Evolutionary conservation across 208 protist genomes (phyloP).

Genomic region (Borovskyia barvae): DNA sequence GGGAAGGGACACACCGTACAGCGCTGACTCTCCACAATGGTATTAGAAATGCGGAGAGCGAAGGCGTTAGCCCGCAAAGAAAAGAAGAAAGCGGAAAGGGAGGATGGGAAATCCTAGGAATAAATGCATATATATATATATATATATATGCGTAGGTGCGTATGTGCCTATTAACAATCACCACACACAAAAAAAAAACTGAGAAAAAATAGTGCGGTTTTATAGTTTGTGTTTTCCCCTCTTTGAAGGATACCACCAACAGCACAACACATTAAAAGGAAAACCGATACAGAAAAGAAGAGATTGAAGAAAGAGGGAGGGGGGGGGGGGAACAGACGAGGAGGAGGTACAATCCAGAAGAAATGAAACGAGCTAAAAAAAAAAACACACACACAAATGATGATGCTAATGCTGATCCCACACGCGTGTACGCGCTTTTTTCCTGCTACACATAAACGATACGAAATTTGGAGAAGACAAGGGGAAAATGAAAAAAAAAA

Average conservation of each 20-base stretch:
- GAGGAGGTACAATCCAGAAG: background rate
- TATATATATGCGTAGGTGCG: too few relatives aligned
- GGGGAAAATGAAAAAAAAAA: conserved; percentile 8
- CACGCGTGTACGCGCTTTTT: background rate
- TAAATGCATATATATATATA: too few relatives aligned
- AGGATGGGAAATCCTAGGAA: too few relatives aligned
- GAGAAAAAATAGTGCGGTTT: background rate
- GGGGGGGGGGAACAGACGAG: too few relatives aligned
- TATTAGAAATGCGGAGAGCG: too few relatives aligned
- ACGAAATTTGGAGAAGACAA: background rate
- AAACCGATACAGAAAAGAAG: background rate
- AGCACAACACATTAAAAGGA: background rate
- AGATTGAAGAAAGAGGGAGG: background rate
- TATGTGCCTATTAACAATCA: background rate
- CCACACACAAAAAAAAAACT: background rate
- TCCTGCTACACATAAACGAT: too few relatives aligned
- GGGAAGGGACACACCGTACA: too few relatives aligned
- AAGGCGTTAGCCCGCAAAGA: too few relatives aligned
- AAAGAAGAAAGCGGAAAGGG: too few relatives aligned
- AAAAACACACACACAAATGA: background rate
- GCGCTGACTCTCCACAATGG: too few relatives aligned
- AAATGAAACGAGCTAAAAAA: background rate
- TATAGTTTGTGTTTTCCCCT: background rate
- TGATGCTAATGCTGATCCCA: too few relatives aligned
- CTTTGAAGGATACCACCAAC: background rate